Evolutionary conservation across 2,329 filamentous ascomycete species (phyloP).

Genomic region (Rutstroemia sp.): DNA sequence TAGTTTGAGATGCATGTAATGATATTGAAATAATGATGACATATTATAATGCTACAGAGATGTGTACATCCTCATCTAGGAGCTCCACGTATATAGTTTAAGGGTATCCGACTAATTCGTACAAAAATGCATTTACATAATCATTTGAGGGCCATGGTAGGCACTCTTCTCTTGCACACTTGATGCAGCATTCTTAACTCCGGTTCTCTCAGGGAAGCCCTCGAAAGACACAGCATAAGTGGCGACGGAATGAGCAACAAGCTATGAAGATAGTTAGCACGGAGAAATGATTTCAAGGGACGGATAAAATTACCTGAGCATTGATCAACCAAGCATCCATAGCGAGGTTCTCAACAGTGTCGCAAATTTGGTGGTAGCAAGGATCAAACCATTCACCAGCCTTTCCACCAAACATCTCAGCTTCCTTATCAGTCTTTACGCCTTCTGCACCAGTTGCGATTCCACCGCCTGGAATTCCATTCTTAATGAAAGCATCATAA

Average conservation of each 20-base stretch:
- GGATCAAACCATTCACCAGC: slow-evolving; percentile 53
- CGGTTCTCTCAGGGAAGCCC: slow-evolving; percentile 51
- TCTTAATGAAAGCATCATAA: slow-evolving; percentile 69
- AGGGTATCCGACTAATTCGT: too few relatives aligned
- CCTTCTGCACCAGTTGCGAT: slow-evolving; percentile 73
- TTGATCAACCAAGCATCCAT: slow-evolving; percentile 54
- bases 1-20: too few relatives aligned
- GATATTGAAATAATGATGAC: too few relatives aligned
- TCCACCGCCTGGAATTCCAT: slow-evolving; percentile 66
- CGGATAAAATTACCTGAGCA: slow-evolving; percentile 40
- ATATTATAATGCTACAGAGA: too few relatives aligned
- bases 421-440: slow-evolving; percentile 63
- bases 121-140: slow-evolving; percentile 33
- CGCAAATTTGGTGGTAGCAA: slow-evolving; percentile 56
- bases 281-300: too few relatives aligned
- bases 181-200: slow-evolving; percentile 20
- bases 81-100: too few relatives aligned
- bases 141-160: slow-evolving; percentile 43
- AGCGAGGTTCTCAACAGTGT: slow-evolving; percentile 51
- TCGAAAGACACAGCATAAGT: slow-evolving; percentile 60
- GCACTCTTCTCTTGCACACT: slow-evolving; percentile 30
- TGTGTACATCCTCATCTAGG: too few relatives aligned
- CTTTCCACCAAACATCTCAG: slow-evolving; percentile 60
- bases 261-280: slow-evolving; percentile 29
- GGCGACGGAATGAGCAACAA: slow-evolving; percentile 67